Base-by-base conservation (phyloP, 208 protist genomes). In the Balamuthia mandrillaris region DNA sequence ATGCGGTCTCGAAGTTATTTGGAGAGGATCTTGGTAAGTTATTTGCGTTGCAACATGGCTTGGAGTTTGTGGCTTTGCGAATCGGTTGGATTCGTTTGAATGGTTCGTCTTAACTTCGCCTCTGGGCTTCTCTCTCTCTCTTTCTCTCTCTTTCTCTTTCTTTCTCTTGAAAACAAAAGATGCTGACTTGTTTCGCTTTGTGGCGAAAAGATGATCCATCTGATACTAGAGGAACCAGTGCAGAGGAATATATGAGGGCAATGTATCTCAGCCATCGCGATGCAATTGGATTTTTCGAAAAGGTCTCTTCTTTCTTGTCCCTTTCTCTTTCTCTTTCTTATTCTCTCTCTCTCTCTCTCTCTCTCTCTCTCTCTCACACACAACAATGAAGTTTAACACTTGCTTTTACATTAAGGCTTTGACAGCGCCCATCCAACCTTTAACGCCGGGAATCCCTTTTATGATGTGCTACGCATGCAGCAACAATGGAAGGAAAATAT, bases 41-140 rank as follows among this genome's bases (percentile, higher is more conserved):
- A 4, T 72, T 72, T 29, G 42, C 63, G 4, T 41, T 72, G 9
- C 63, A 72, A 18, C 42, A 41, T 16, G 39, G 63, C 33, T 14
- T 72, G 24, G 63, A 72, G 35, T 51, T 41, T 0, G 63, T 72
- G 3, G 63, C 49, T 6, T 47, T 72, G 5, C 63, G 63, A 6
- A 72, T 72, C 39, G 63, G 63, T 31, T 72, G 63, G 63, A 72
- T 72, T 18, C 42, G 63, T 33, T n/a, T 72, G 10, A 72, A 72
- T 24, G 39, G 63, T 72, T 45, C n/a, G 27, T 7, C 60, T 31
- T 68, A 18, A 29, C 3, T 68, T 6, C 60, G 37, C 3, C 24
- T 6, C 3, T 68, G n/a, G 14, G 3, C n/a, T 3, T 41, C 7
- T 68, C 18, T 12, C 12, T 63, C 10, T 21, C 6, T 41, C 2